These are phyloP conservation scores for Quillaja saponaria DNA, from an alignment of 306 rosid genomes.

Conservation along the genomic window DNA sequence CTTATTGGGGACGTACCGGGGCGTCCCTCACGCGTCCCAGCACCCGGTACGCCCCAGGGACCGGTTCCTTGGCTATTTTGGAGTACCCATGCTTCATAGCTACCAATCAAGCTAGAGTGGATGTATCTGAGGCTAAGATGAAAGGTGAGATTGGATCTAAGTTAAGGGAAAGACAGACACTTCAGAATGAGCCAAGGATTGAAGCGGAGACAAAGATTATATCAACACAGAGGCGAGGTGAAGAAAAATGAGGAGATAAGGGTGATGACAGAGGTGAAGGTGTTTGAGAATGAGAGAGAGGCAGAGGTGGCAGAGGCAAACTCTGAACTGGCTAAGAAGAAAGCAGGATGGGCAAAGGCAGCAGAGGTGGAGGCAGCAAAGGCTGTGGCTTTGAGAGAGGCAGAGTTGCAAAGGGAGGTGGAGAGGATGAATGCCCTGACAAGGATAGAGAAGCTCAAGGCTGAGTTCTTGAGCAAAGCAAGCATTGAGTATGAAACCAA, in stretches of 20 bases:
- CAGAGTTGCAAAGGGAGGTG: constrained; percentile 36
- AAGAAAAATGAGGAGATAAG: constrained; percentile 18
- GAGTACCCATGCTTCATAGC: no score
- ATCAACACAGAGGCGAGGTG: neutral
- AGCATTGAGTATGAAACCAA: constrained; percentile 46
- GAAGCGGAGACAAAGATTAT: neutral
- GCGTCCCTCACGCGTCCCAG: no score
- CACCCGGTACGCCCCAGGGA: no score
- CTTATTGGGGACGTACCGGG: no score
- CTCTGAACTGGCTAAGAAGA: constrained; percentile 38
- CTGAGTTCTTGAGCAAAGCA: constrained; percentile 40
- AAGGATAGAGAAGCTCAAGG: constrained; percentile 40
- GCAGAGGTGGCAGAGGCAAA: constrained; percentile 43
- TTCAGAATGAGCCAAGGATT: neutral
- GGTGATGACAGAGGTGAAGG: constrained; percentile 38
- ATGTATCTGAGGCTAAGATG: neutral
- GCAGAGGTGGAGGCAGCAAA: constrained; percentile 39
- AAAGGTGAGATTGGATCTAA: neutral
- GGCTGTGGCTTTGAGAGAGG: constrained; percentile 42
- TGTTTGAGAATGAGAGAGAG: constrained; percentile 41
- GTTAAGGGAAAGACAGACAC: neutral
- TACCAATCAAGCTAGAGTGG: neutral
- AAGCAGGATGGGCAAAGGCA: constrained; percentile 28
- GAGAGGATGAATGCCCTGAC: constrained; percentile 44
- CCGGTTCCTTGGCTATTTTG: no score